Percentiles rank a stretch among this genome's conserved stretches.
Conservation (phyloP, 2,329 filamentous ascomycete genomes). For the Cytospora leucostoma region DNA sequence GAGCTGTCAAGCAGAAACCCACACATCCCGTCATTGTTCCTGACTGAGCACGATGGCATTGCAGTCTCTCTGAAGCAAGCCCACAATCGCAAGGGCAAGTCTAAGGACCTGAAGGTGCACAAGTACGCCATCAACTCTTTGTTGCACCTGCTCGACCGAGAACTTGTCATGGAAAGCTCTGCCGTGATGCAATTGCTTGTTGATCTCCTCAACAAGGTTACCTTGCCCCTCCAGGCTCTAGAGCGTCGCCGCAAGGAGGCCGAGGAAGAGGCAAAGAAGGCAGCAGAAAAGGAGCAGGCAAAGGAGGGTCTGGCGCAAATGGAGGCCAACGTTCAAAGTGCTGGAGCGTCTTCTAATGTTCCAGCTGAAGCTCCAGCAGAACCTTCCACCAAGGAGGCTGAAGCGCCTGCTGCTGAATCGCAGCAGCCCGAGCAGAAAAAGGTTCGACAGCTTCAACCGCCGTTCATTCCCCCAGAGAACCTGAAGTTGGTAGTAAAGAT, state of each 20-base stretch:
- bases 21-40: conserved; percentile 86
- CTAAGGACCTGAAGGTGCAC: conserved; percentile 78
- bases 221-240: conserved; percentile 77
- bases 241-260: conserved; percentile 81
- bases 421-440: conserved; percentile 49
- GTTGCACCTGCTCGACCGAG: conserved; percentile 84
- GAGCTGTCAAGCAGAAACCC: conserved; percentile 83
- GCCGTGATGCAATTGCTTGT: conserved; percentile 93
- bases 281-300: conserved; percentile 43
- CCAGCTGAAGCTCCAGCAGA: conserved; percentile 31
- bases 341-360: neutral
- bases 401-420: conserved; percentile 34
- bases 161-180: conserved; percentile 95
- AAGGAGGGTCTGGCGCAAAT: conserved; percentile 32
- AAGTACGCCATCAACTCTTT: conserved; percentile 93
- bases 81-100: conserved; percentile 81
- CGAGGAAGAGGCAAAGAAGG: conserved; percentile 54
- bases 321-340: conserved; percentile 23
- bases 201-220: conserved; percentile 83
- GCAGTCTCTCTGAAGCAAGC: conserved; percentile 75
- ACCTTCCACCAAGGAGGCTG: conserved; percentile 35
- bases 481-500: conserved; percentile 95
- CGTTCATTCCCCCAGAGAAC: conserved; percentile 84
- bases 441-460: conserved; percentile 69
- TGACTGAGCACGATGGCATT: conserved; percentile 85